These are phyloP conservation scores for Pseudoneurospora amorphoporcata DNA, from an alignment of 495 filamentous ascomycete genomes.

Conservation along the genomic window DNA sequence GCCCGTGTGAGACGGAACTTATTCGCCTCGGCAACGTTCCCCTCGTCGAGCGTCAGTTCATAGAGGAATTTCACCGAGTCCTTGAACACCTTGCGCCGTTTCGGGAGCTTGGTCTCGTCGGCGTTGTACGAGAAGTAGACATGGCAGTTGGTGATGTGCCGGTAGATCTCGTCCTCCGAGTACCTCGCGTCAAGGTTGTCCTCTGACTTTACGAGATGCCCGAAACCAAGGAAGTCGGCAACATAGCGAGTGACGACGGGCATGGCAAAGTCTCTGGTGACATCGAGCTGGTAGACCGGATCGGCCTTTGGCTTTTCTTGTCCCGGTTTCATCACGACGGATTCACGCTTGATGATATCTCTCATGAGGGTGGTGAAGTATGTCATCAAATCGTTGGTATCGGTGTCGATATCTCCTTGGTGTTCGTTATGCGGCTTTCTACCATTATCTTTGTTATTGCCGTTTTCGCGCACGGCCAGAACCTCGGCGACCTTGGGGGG, in stretches of 20 bases:
- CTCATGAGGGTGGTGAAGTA: constrained; percentile 1
- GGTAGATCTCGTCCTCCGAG: constrained; percentile 13
- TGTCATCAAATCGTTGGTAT: not conserved
- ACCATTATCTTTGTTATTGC: not conserved
- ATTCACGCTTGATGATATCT: constrained; percentile 8
- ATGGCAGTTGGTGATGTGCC: constrained; percentile 15
- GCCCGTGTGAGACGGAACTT: not conserved
- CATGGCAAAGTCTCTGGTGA: constrained; percentile 12
- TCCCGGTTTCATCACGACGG: constrained; percentile 3
- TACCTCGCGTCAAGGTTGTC: not conserved
- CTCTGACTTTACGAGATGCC: constrained; percentile 1
- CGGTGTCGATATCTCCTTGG: not conserved
- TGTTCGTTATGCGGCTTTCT: not conserved
- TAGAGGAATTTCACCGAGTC: constrained; percentile 2
- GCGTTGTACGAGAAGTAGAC: constrained; percentile 11
- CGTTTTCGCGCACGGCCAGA: not conserved
- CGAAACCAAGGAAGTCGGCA: constrained; percentile 13
- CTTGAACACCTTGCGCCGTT: constrained; percentile 8
- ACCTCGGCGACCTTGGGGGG: constrained; percentile 1
- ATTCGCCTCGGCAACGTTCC: constrained; percentile 1
- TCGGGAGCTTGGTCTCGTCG: constrained; percentile 9
- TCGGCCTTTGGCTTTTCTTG: not conserved
- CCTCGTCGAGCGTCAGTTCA: constrained; percentile 2
- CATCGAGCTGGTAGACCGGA: constrained; percentile 8
- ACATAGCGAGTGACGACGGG: constrained; percentile 9